Evolutionary conservation across 1,284 basidiomycete species (phyloP).

Genomic region (Farysia itapuensis): DNA sequence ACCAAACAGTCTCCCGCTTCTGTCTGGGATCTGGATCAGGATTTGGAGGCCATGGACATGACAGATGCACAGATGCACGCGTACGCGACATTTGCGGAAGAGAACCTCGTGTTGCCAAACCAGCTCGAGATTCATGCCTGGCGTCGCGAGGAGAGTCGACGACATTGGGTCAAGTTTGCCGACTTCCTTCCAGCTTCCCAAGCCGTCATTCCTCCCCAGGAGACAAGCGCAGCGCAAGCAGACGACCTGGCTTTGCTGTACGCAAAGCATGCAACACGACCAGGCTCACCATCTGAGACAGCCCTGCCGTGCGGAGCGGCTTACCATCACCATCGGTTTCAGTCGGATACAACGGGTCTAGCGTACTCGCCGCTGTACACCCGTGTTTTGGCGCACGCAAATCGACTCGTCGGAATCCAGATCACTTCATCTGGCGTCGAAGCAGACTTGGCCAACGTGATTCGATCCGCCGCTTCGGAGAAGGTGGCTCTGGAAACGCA

Average conservation of each 20-base stretch:
- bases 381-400: conserved; percentile 19
- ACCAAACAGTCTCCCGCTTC: conserved; percentile 42
- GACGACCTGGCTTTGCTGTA: too few species aligned
- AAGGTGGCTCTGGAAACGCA: not conserved
- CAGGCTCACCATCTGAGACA: too few species aligned
- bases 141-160: conserved; percentile 14
- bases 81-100: conserved; percentile 71
- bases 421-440: not conserved
- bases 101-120: conserved; percentile 62
- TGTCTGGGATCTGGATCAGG: conserved; percentile 65
- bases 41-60: conserved; percentile 66
- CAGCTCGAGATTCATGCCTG: conserved; percentile 29
- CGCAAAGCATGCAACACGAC: too few species aligned
- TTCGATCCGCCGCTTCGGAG: not conserved
- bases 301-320: too few species aligned
- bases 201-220: too few species aligned
- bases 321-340: too few species aligned
- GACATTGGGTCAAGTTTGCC: conserved; percentile 15
- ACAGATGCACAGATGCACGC: conserved; percentile 67
- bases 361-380: conserved; percentile 14
- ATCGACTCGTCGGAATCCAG: conserved; percentile 19
- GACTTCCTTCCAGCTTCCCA: conserved; percentile 14
- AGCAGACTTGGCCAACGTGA: not conserved
- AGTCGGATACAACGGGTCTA: too few species aligned
- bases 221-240: too few species aligned